A percentile compares a stretch with the other conserved stretches of the same genome.
phyloP scores from a whole-genome alignment of 441 rosid species.

The Metrosideros polymorpha region DNA sequence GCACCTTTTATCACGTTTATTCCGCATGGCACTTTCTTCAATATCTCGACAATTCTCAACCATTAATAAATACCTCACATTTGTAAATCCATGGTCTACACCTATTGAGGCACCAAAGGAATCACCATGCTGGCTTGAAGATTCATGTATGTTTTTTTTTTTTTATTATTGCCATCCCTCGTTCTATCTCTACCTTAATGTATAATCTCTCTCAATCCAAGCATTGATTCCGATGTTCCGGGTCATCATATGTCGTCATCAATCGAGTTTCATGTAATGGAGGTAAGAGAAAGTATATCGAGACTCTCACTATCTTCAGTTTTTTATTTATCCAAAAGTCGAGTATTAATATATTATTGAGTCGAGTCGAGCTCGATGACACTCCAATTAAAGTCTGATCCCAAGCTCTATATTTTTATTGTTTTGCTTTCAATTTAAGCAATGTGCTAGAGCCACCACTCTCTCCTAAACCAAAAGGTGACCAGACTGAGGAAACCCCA shows the following conservation, averaged over 20 bases:
- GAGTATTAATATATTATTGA: not conserved
- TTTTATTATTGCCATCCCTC: too few relatives aligned
- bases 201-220: too few relatives aligned
- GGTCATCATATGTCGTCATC: too few relatives aligned
- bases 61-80: accelerated
- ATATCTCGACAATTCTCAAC: not conserved
- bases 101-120: not conserved
- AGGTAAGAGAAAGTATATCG: not conserved
- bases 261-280: not conserved
- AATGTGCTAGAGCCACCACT: not conserved
- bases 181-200: too few relatives aligned
- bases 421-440: not conserved
- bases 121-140: not conserved
- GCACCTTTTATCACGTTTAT: not conserved
- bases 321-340: accelerated
- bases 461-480: not conserved
- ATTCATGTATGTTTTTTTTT: not conserved
- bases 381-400: not conserved
- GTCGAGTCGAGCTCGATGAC: not conserved
- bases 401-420: too few relatives aligned
- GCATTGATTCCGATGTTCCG: too few relatives aligned
- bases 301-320: not conserved
- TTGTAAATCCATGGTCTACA: not conserved
- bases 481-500: not conserved
- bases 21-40: not conserved